Base-by-base conservation (phyloP, 2,329 filamentous ascomycete genomes). In the Diaporthe destruens region DNA sequence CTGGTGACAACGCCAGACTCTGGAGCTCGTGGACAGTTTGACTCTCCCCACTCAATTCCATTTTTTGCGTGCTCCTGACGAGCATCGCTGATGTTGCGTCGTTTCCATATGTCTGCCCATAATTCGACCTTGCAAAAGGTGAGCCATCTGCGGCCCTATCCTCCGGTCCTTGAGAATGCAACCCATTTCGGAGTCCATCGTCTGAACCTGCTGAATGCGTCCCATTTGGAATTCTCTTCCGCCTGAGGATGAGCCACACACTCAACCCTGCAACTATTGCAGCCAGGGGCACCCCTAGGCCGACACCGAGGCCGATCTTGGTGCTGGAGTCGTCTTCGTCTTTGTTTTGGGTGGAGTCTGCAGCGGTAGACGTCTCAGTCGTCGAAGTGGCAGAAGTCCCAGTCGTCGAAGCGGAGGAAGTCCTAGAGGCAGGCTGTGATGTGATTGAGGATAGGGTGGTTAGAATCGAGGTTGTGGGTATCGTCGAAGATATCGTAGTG, bases 161-260 rank as follows among this genome's bases (percentile, higher is more conserved):
- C 25, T 25, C 5, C 7, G 34, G 20, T 6, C 42, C 18, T 47
- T 18, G 42, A 47, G 42, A 47, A 47, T 7, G 42, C 42, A 18
- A 47, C 16, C 42, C 42, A 20, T 47, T 47, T 20, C 16, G 42
- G 42, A 47, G 42, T 5, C 42, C 42, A 20, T 47, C 42, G 6
- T 47, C 16, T 47, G 36, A 42, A 0, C 5, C 34, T 25, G 56
- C 23, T 5, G 11, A 2, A 12, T 61, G 39, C 1, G 39, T 5
- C 8, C 25, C 23, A 16, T 63, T 6, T 11, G 11, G 9, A 18
- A 4, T 8, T 32, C 18, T 47, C 42, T 47, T 49, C 16, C 57
- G 39, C 56, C 36, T 59, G n/a, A 59, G n/a, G 20, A 59, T 16
- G 23, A 14, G 49, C 57, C 42, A 61, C 23, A 32, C 57, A 47